Evolutionary conservation across 2,329 filamentous ascomycete species (phyloP).

Genomic region (Gliomastix tumulicola): DNA sequence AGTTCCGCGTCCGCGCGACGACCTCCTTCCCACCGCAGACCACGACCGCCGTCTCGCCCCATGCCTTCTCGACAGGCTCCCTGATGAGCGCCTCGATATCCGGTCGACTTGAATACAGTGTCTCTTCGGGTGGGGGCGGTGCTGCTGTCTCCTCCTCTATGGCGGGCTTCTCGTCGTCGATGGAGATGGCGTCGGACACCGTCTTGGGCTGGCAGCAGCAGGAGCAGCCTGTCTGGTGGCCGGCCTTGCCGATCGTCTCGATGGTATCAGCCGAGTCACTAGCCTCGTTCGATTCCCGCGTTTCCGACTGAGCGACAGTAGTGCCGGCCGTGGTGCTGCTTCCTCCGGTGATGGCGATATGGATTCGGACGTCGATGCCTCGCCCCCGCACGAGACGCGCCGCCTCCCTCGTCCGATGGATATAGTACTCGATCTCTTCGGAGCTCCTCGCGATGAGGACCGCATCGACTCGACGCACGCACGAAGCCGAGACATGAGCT

Average conservation of each 20-base stretch:
- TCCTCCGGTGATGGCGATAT: not conserved
- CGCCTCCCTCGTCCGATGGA: not conserved
- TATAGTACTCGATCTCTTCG: not conserved
- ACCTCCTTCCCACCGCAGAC: not conserved
- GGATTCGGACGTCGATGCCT: not conserved
- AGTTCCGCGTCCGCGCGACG: slow-evolving; percentile 17
- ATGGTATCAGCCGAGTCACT: not conserved
- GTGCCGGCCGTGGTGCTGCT: not conserved
- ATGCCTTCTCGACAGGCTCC: not conserved
- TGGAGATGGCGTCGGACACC: not conserved
- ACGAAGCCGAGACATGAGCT: slow-evolving; percentile 2
- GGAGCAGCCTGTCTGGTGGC: not conserved
- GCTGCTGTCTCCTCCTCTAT: no score
- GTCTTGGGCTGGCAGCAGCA: not conserved
- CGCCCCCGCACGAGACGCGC: not conserved
- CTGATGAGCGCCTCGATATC: not conserved
- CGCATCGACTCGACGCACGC: not conserved
- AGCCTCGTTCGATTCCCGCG: no score
- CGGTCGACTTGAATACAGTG: not conserved
- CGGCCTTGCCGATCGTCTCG: not conserved
- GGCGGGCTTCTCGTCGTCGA: slow-evolving; percentile 23
- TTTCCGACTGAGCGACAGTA: no score
- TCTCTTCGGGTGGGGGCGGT: not conserved
- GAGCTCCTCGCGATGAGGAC: slow-evolving; percentile 7
- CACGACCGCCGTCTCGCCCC: not conserved